These are phyloP conservation scores for Jacaranda copaia DNA, from an alignment of 257 asterid genomes.

Conservation along the genomic window DNA sequence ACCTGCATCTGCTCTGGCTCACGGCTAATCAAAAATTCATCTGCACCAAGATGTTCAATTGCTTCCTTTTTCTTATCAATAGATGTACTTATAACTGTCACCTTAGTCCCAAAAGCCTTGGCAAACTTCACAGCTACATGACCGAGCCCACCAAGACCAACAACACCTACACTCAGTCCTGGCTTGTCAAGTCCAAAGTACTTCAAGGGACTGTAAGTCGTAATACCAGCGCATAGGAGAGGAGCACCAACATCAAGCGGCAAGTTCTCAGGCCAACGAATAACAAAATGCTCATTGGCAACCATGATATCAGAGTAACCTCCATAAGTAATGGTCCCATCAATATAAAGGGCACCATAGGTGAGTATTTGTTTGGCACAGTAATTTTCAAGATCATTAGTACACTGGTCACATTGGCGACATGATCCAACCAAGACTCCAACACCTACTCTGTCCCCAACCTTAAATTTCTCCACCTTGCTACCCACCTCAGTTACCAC, in stretches of 20 bases:
- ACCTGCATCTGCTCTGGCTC: slow-evolving; percentile 51
- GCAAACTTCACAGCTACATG: slow-evolving; percentile 56
- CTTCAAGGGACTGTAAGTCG: slow-evolving; percentile 51
- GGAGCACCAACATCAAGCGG: slow-evolving; percentile 54
- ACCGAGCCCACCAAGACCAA: slow-evolving; percentile 46
- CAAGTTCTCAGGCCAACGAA: slow-evolving; percentile 47
- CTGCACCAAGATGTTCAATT: slow-evolving; percentile 43
- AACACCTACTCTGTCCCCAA: slow-evolving; percentile 55
- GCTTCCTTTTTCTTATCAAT: slow-evolving; percentile 48
- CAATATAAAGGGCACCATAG: slow-evolving; percentile 30
- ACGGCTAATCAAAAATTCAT: slow-evolving; percentile 45
- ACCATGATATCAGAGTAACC: slow-evolving; percentile 52
- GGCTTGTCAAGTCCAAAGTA: slow-evolving; percentile 52
- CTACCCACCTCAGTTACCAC: slow-evolving; percentile 53
- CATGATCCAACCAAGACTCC: slow-evolving; percentile 54
- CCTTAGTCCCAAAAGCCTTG: slow-evolving; percentile 51
- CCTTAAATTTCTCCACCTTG: slow-evolving; percentile 44
- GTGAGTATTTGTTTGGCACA: slow-evolving; percentile 43
- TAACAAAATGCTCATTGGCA: slow-evolving; percentile 46
- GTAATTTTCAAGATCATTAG: slow-evolving; percentile 42
- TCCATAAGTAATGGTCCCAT: slow-evolving; percentile 53
- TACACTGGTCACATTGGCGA: slow-evolving; percentile 45
- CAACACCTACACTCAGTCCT: slow-evolving; percentile 45
- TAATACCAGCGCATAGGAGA: slow-evolving; percentile 54
- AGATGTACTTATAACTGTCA: slow-evolving; percentile 54